A percentile compares a stretch with the other conserved stretches of the same genome.
Conservation (phyloP, 2,329 filamentous ascomycete genomes). For the Atkinsonella texensis region DNA sequence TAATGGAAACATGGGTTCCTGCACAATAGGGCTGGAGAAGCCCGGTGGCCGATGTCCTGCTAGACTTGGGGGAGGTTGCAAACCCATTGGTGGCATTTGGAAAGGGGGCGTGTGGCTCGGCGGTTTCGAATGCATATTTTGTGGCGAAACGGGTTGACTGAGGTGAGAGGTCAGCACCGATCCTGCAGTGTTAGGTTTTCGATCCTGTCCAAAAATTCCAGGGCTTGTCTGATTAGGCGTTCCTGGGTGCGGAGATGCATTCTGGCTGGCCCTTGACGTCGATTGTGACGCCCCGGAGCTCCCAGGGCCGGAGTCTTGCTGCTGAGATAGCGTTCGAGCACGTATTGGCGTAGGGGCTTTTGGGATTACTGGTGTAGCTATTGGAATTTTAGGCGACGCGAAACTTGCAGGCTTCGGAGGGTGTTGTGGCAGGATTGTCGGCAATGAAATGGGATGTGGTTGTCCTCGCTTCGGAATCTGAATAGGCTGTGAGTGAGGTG, state of each 20-base stretch:
- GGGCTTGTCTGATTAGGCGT: slow-evolving; percentile 56
- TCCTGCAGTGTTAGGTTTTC: slow-evolving; percentile 46
- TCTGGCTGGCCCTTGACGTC: slow-evolving; percentile 40
- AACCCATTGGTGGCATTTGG: slow-evolving; percentile 44
- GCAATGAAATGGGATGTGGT: slow-evolving; percentile 29
- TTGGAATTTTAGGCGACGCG: slow-evolving; percentile 66
- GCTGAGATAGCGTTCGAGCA: slow-evolving; percentile 66
- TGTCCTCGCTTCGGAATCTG: slow-evolving; percentile 13
- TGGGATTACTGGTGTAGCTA: slow-evolving; percentile 69
- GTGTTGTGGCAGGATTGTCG: slow-evolving; percentile 45
- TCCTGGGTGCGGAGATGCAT: slow-evolving; percentile 45
- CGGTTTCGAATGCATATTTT: slow-evolving; percentile 25
- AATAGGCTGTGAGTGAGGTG: slow-evolving; percentile 11
- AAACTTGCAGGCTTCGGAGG: slow-evolving; percentile 43
- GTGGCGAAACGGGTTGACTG: slow-evolving; percentile 44
- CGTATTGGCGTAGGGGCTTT: slow-evolving; percentile 74
- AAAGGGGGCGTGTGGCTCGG: slow-evolving; percentile 33
- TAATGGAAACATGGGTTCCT: slow-evolving; percentile 34
- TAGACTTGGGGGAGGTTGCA: slow-evolving; percentile 33
- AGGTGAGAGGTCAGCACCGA: slow-evolving; percentile 17
- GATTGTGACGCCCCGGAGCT: slow-evolving; percentile 61
- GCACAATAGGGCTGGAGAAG: slow-evolving; percentile 47
- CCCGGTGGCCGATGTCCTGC: slow-evolving; percentile 29
- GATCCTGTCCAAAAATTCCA: slow-evolving; percentile 47
- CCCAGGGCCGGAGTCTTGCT: slow-evolving; percentile 59